Evolutionary conservation across 345 rosid genomes (phyloP).

Genomic region (Eucalyptus coolabah): DNA sequence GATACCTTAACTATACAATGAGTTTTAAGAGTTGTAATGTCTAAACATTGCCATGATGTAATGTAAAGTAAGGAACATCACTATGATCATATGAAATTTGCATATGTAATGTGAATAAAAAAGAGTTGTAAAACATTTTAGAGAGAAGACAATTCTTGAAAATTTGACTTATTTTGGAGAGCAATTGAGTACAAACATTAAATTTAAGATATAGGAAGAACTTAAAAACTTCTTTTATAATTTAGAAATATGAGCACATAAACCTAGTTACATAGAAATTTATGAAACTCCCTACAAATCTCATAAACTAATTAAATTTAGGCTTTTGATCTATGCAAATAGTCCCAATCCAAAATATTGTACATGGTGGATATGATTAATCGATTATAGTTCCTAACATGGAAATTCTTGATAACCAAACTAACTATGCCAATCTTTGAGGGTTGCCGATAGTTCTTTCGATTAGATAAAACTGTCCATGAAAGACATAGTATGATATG

Average conservation of each 20-base stretch:
- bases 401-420: background rate
- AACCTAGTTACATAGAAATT: background rate
- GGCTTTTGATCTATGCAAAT: background rate
- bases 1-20: background rate
- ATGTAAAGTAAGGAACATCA: background rate
- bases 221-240: background rate
- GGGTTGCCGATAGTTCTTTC: background rate
- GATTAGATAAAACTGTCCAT: background rate
- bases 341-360: accelerated
- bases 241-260: background rate
- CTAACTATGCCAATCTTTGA: background rate
- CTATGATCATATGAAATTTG: background rate
- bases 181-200: background rate
- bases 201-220: background rate
- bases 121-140: background rate
- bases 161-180: background rate
- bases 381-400: background rate
- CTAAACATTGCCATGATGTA: background rate
- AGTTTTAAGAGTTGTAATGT: background rate
- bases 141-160: background rate
- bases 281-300: background rate
- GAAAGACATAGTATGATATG: background rate
- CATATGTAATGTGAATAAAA: background rate
- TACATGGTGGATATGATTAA: background rate
- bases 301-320: background rate